Evolutionary conservation across 2,329 filamentous ascomycete genomes (phyloP).

Genomic region (Alternaria sp.): DNA sequence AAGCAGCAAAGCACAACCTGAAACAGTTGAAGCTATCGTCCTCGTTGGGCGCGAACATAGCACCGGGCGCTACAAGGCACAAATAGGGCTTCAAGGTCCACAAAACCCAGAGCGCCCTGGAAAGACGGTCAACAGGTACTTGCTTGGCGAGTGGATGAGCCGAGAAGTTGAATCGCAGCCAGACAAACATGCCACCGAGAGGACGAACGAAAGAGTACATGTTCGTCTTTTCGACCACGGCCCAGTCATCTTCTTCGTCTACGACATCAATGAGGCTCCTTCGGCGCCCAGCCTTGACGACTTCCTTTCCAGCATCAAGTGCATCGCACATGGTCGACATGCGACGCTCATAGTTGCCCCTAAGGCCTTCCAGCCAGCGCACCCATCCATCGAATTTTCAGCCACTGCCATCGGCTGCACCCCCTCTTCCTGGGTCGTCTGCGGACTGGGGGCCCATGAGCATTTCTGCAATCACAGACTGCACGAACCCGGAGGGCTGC

Average conservation of each 20-base stretch:
- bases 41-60: slow-evolving; percentile 74
- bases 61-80: slow-evolving; percentile 74
- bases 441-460: slow-evolving; percentile 74
- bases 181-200: slow-evolving; percentile 90
- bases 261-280: slow-evolving; percentile 44
- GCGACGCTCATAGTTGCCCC: slow-evolving; percentile 82
- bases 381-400: slow-evolving; percentile 91
- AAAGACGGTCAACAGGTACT: slow-evolving; percentile 65
- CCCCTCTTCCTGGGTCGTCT: slow-evolving; percentile 56
- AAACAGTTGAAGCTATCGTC: slow-evolving; percentile 74
- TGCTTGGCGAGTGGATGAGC: slow-evolving; percentile 72
- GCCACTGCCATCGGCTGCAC: slow-evolving; percentile 63
- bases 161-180: slow-evolving; percentile 76
- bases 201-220: slow-evolving; percentile 83
- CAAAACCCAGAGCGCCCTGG: slow-evolving; percentile 73
- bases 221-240: slow-evolving; percentile 75
- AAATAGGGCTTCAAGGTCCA: slow-evolving; percentile 73
- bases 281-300: slow-evolving; percentile 68
- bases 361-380: slow-evolving; percentile 85
- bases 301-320: slow-evolving; percentile 72
- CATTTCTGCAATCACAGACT: slow-evolving; percentile 79
- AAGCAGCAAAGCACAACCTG: slow-evolving; percentile 85
- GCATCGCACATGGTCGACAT: slow-evolving; percentile 81
- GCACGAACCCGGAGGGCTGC: slow-evolving; percentile 88
- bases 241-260: slow-evolving; percentile 67